Evolutionary conservation across 352 stramenopile genomes (phyloP).

Genomic region (Globisporangium ultimum): DNA sequence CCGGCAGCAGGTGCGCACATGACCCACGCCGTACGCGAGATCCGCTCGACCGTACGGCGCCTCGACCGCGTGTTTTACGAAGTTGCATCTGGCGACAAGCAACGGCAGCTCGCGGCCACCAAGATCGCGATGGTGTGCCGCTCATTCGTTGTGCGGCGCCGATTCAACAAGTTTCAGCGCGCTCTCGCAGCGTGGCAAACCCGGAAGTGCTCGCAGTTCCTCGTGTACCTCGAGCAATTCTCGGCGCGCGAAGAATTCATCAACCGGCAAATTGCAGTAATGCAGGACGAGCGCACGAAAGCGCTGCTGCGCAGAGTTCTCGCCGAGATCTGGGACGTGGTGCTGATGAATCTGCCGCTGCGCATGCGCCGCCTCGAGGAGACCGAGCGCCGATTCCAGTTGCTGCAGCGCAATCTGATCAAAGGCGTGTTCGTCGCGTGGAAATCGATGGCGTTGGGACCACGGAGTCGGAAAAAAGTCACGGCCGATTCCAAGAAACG

Average conservation of each 20-base stretch:
- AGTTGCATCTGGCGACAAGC: conserved; percentile 68
- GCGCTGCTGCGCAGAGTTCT: conserved; percentile 44
- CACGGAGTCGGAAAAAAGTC: conserved; percentile 54
- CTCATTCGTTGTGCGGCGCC: conserved; percentile 44
- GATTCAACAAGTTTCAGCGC: conserved; percentile 35
- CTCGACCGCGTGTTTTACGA: conserved; percentile 80
- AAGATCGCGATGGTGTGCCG: conserved; percentile 55
- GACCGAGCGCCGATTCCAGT: conserved; percentile 42
- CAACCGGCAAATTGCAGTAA: conserved; percentile 38
- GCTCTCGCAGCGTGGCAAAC: conserved; percentile 54
- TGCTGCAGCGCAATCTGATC: conserved; percentile 39
- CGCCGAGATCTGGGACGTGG: conserved; percentile 62
- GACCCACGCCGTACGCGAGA: conserved; percentile 49
- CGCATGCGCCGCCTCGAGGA: conserved; percentile 49
- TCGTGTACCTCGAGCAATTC: conserved; percentile 65
- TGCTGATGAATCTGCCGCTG: conserved; percentile 65
- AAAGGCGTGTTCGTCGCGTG: conserved; percentile 40
- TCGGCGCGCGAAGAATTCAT: conserved; percentile 62
- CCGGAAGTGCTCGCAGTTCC: conserved; percentile 30
- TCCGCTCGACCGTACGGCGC: conserved; percentile 58
- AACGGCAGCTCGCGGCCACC: conserved; percentile 64
- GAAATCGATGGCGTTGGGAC: conserved; percentile 50
- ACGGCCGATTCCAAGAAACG: conserved; percentile 36
- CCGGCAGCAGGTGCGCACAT: conserved; percentile 46
- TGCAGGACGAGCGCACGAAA: conserved; percentile 36